Evolutionary conservation across 148 eudicot species (phyloP).

Genomic region (Persicaria maculosa): DNA sequence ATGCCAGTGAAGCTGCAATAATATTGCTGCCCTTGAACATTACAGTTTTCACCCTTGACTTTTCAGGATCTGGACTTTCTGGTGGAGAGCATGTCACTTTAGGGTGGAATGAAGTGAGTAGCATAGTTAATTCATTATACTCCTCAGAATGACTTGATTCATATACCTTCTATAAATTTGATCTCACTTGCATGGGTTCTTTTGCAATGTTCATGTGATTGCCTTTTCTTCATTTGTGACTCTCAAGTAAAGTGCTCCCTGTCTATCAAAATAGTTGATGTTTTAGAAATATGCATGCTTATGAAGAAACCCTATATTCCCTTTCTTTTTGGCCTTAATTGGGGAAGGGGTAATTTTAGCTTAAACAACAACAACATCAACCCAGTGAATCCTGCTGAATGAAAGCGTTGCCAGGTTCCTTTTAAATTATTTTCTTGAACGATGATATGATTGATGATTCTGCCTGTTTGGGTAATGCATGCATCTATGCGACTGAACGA

Average conservation of each 20-base stretch:
- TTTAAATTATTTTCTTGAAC: background rate
- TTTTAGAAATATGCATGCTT: background rate
- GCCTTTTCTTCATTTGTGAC: background rate
- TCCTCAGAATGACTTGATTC: background rate
- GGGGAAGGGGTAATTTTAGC: too few relatives aligned
- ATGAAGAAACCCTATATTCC: too few relatives aligned
- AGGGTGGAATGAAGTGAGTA: constrained; percentile 95
- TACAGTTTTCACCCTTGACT: constrained; percentile 77
- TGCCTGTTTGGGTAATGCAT: background rate
- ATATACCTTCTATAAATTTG: background rate
- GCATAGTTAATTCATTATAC: background rate
- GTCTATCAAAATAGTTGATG: background rate
- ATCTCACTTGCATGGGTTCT: background rate
- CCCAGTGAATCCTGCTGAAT: background rate
- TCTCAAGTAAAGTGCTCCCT: background rate
- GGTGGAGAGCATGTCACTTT: constrained; percentile 97
- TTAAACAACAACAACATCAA: too few relatives aligned
- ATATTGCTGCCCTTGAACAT: constrained; percentile 89
- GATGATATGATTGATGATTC: background rate
- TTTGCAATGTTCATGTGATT: background rate
- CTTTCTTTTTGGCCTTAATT: too few relatives aligned
- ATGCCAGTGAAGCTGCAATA: constrained; percentile 98
- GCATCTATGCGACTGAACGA: background rate
- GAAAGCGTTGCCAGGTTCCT: background rate
- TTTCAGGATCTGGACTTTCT: constrained; percentile 96